Evolutionary conservation across 2,329 filamentous ascomycete species (phyloP), one percentile per base, ranked within the genome.

Genomic region (Chlorencoelia australis): DNA sequence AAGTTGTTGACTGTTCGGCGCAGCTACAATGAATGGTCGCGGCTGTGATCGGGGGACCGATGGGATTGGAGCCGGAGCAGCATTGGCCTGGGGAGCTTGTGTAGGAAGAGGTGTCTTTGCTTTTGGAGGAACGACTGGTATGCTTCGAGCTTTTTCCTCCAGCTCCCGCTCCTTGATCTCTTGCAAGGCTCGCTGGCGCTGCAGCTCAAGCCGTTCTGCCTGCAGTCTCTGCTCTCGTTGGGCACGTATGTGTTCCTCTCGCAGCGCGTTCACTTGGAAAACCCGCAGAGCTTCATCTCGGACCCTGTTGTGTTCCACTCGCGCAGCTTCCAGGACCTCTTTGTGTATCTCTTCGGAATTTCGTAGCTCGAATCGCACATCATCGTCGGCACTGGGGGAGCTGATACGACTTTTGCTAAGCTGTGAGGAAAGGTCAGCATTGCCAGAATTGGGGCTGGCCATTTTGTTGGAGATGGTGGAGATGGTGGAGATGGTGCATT

Each of bases 291-390:
- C 71, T 19, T 59, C 59, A 36, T 67, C 59, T 18, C 69, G 68
- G 8, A 89, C 70, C 18, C 72, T 68, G 24, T 82, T 72, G 55
- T 87, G 82, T 51, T 80, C 72, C 10, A 67, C 66, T 32, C 74
- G 73, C 4, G 79, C 79, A 30, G 71, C 70, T 30, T 71, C 72
- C 11, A 89, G 68, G 10, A 80, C 79, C 47, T 76, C 71, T 26
- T 39, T 31, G 37, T 54, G 51, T 5, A 51, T 33, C 13, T 48
- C 43, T 27, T 50, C 44, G 11, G 37, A 32, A 22, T 49, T 49
- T 18, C 44, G 34, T 16, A 39, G 41, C 7, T 42, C 40, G 17
- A 44, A 47, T 27, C 30, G 35, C 3, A 30, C 13, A 11, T 42
- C 28, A 13, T 45, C 26, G 7, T 41, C 41, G 17, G 32, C 11